Base-by-base conservation (phyloP, 345 rosid species). In the Salix brachista region DNA sequence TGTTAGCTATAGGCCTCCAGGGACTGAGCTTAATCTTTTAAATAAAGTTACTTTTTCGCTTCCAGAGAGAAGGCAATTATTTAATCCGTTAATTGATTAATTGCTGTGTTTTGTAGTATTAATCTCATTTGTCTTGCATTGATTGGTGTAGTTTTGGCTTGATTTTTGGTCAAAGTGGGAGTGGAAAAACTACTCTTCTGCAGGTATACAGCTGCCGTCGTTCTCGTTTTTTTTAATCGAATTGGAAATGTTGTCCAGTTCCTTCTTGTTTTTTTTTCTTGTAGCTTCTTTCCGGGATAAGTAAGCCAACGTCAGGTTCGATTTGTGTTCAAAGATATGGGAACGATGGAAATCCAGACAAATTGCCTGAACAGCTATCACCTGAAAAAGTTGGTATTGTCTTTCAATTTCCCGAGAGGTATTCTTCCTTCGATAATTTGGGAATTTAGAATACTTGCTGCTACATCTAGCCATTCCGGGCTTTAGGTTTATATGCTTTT, bases 361-460 rank as follows among this genome's bases (percentile, higher is more conserved):
- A 73, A 37, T 76, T 82, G 78, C 79, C 90, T 11, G 80, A 89
- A 69, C 78, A 75, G 14, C 80, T 95, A n/a, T 58, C 83, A 70
- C 85, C 96, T 4, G 91, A 89, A 80, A 95, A 86, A 72, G 97
- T 95, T 65, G 97, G 97, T 61, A 95, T 95, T 65, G 93, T 95
- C 77, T 95, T 93, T 80, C 99, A 95, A 79, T 92, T 94, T 82
- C 98, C 98, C 1, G 98, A 95, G 90, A 91, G 97, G 97, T 95
- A 86, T 41, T 41, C 44, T 2, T 26, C 25, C 39, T 4, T 74
- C 54, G 13, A 36, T 58, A 37, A 17, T 62, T 32, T 42, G 44
- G 50, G 21, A 66, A 13, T 39, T 42, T 25, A 25, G 1, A 6
- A 46, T 23, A 41, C 73, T 69, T 60, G 65, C 72, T n/a, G 10